phyloP scores from a whole-genome alignment of 257 asterid species.

The Solanum paucissectum region DNA sequence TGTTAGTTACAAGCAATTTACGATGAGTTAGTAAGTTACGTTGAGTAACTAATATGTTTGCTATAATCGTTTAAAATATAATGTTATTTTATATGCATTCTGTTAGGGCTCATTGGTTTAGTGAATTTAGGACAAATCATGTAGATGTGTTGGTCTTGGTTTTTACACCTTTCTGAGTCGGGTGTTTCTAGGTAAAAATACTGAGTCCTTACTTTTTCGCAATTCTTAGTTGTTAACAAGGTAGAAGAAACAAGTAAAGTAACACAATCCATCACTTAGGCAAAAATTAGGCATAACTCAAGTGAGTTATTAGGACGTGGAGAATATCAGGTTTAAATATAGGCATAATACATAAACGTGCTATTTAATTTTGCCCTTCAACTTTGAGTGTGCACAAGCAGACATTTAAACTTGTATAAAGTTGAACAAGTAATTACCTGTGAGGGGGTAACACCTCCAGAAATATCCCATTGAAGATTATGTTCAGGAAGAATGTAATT shows the following conservation, averaged over 20 bases:
- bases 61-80: too few relatives aligned
- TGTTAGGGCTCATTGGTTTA: not conserved
- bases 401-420: too few relatives aligned
- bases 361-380: too few relatives aligned
- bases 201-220: not conserved
- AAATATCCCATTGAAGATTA: constrained; percentile 54
- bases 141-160: too few relatives aligned
- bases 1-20: not conserved
- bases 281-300: not conserved
- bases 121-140: not conserved
- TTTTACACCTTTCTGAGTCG: too few relatives aligned
- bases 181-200: not conserved
- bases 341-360: too few relatives aligned
- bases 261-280: not conserved
- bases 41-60: too few relatives aligned
- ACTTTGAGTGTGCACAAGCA: too few relatives aligned
- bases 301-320: not conserved
- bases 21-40: not conserved
- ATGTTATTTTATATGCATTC: too few relatives aligned
- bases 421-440: constrained; percentile 29
- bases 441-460: constrained; percentile 56
- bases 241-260: not conserved
- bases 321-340: too few relatives aligned
- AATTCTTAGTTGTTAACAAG: too few relatives aligned
- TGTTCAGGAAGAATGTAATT: constrained; percentile 51